Conservation (phyloP, 73 alveolate species). For the Paramecium tetraurelia region DNA sequence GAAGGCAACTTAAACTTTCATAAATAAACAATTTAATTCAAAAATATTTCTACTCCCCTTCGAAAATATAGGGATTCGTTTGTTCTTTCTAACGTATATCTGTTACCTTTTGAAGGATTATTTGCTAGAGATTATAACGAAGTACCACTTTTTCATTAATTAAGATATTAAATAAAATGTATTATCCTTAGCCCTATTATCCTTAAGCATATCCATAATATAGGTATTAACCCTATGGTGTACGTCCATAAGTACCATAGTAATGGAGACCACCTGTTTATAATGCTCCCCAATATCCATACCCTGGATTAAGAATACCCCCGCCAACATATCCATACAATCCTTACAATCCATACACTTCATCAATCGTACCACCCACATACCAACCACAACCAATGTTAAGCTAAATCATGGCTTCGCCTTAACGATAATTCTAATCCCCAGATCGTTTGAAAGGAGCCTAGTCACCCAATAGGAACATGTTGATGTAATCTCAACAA, state of each 20-base stretch:
- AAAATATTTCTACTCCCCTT: background rate
- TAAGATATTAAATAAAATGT: background rate
- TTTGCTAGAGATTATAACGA: background rate
- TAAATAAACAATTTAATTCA: background rate
- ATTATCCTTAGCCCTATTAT: background rate
- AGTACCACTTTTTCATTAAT: background rate
- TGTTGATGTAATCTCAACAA: conserved; percentile 22
- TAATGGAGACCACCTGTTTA: conserved; percentile 30
- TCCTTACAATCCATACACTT: background rate
- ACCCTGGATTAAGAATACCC: background rate
- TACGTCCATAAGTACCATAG: background rate
- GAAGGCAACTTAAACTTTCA: conserved; percentile 7
- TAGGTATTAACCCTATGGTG: conserved; percentile 22
- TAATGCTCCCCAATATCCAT: background rate
- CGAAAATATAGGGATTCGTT: background rate
- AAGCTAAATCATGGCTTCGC: background rate
- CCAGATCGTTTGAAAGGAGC: conserved; percentile 16
- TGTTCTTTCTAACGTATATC: background rate
- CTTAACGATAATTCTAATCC: conserved; percentile 27
- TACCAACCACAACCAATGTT: background rate
- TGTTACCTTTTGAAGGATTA: background rate
- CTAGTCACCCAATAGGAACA: background rate
- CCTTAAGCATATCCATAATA: background rate
- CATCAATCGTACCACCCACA: background rate
- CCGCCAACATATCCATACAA: background rate